Conservation (phyloP, 805 yeast species). For the Saturnispora quitensis region DNA sequence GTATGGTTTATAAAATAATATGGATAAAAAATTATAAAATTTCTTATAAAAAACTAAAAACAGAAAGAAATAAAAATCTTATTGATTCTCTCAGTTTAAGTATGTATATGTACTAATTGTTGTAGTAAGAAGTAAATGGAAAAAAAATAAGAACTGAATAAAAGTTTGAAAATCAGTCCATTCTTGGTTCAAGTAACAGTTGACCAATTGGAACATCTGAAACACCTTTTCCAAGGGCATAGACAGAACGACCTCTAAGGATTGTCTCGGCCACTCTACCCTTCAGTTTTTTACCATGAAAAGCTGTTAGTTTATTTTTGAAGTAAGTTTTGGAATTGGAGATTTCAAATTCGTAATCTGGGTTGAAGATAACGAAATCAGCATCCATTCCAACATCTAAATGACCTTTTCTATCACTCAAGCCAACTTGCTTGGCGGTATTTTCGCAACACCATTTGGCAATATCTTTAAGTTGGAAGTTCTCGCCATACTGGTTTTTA, state of each 20-base stretch:
- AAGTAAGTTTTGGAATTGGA: conserved; percentile 51
- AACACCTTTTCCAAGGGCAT: conserved; percentile 46
- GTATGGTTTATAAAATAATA: conserved; percentile 19
- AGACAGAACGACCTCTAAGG: conserved; percentile 67
- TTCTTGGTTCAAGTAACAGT: conserved; percentile 53
- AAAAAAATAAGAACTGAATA: neutral
- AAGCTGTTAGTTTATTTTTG: conserved; percentile 86
- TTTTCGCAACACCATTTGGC: conserved; percentile 73
- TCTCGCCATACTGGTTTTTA: conserved; percentile 26
- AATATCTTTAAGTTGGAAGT: conserved; percentile 42
- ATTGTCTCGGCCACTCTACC: conserved; percentile 79
- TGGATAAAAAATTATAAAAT: neutral
- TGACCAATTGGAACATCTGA: conserved; percentile 49
- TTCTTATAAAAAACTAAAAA: no score
- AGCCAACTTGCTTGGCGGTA: conserved; percentile 81
- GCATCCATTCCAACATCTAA: conserved; percentile 76
- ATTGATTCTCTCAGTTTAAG: neutral
- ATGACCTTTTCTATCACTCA: conserved; percentile 62
- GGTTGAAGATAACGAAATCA: conserved; percentile 77
- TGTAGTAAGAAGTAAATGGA: neutral
- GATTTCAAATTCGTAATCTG: conserved; percentile 40
- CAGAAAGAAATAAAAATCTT: neutral
- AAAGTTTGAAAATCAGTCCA: conserved; percentile 3
- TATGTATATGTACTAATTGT: neutral
- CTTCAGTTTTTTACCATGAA: conserved; percentile 54